phyloP scores from a whole-genome alignment of 305 asterid species.

The Salvia sclarea region DNA sequence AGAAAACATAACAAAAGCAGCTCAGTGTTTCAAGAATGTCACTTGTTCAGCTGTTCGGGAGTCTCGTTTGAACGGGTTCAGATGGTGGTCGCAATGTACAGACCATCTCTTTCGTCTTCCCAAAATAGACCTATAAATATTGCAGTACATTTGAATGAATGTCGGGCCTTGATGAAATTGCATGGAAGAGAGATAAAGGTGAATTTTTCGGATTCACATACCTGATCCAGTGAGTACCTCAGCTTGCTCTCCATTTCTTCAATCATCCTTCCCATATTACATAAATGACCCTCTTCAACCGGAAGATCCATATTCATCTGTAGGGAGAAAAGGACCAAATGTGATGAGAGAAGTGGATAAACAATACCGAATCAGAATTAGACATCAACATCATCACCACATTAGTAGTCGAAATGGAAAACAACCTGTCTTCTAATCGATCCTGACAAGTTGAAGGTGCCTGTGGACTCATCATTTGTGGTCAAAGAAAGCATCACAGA shows the following conservation, averaged over 20 bases:
- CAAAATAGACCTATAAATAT: conserved; percentile 80
- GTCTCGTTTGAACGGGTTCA: conserved; percentile 65
- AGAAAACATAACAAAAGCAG: not conserved
- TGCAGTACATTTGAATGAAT: not conserved
- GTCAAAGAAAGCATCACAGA: conserved; percentile 94
- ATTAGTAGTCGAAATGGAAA: not conserved
- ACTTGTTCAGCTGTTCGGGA: conserved; percentile 50
- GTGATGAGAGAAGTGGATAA: not conserved
- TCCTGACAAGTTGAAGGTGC: conserved; percentile 91
- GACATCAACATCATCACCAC: not conserved
- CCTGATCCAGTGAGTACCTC: conserved; percentile 96
- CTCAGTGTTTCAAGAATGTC: conserved; percentile 17
- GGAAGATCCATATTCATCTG: conserved; percentile 89
- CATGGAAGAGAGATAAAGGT: not conserved
- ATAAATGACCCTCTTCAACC: conserved; percentile 83
- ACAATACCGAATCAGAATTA: not conserved
- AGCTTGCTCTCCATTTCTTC: conserved; percentile 98
- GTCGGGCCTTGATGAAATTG: not conserved
- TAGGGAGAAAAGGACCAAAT: conserved; percentile 5
- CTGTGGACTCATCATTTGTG: conserved; percentile 76
- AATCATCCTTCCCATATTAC: conserved; percentile 97
- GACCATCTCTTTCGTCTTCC: conserved; percentile 99
- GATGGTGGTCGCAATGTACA: conserved; percentile 90
- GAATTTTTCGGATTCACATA: conserved; percentile 8
- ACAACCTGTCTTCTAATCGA: conserved; percentile 98